These are phyloP conservation scores for Silene conica DNA, from an alignment of 148 eudicot genomes.

Conservation along the genomic window DNA sequence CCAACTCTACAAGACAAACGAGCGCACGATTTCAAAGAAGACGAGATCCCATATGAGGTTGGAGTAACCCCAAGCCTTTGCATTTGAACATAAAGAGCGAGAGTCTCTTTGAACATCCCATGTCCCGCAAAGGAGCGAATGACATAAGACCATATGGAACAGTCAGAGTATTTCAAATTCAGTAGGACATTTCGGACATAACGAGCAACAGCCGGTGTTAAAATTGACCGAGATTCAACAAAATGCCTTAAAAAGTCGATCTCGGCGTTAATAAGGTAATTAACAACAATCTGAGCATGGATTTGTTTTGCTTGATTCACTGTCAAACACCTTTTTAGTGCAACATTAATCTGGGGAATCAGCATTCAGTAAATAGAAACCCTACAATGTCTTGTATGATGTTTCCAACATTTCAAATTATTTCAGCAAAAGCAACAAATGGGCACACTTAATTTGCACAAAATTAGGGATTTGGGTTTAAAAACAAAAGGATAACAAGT, in stretches of 20 bases:
- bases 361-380: constrained; percentile 32
- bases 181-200: constrained; percentile 43
- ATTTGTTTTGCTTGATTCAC: constrained; percentile 58
- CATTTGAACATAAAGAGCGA: constrained; percentile 47
- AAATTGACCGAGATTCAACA: constrained; percentile 23
- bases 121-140: constrained; percentile 48
- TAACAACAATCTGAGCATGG: constrained; percentile 52
- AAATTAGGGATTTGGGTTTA: not conserved
- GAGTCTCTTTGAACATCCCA: constrained; percentile 53
- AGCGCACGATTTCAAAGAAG: constrained; percentile 68
- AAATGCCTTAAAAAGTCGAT: constrained; percentile 34
- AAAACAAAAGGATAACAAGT: not conserved
- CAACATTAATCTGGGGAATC: constrained; percentile 32
- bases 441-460: not conserved
- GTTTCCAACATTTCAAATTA: not conserved
- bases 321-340: constrained; percentile 40
- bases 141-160: constrained; percentile 39
- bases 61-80: constrained; percentile 42
- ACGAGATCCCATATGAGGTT: constrained; percentile 47
- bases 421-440: not conserved
- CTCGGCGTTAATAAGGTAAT: constrained; percentile 35
- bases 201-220: constrained; percentile 17
- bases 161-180: constrained; percentile 37
- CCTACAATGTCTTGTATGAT: not conserved
- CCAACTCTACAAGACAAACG: constrained; percentile 35